A percentile compares a stretch with the other conserved stretches of the same genome.
Evolutionary conservation across 768 basidiomycete species (phyloP).

Genomic region (Boletus speciosus): DNA sequence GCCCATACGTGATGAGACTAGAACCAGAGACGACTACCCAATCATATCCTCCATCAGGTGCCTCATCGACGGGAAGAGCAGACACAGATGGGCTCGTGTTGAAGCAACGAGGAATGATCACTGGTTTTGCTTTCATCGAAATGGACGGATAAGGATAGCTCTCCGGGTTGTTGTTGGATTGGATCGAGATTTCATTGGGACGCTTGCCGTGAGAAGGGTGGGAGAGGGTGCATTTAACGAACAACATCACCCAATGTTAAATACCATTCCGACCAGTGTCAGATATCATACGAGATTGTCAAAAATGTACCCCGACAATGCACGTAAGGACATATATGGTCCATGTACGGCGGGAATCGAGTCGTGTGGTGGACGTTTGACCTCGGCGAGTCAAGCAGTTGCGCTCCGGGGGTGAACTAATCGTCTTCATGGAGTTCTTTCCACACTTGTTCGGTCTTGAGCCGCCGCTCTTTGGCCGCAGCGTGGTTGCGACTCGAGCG

Average conservation of each 20-base stretch:
- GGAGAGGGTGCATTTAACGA: not conserved
- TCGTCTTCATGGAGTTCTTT: slow-evolving; percentile 57
- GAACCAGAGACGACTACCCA: slow-evolving; percentile 33
- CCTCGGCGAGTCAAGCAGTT: not conserved
- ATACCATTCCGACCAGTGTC: not conserved
- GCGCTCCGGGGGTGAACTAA: slow-evolving; percentile 6
- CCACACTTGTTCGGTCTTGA: slow-evolving; percentile 56
- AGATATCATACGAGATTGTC: not conserved
- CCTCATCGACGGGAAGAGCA: slow-evolving; percentile 4
- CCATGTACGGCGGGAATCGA: not conserved
- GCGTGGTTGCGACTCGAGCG: slow-evolving; percentile 61
- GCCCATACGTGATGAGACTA: slow-evolving; percentile 24
- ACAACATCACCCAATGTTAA: not conserved
- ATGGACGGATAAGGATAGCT: not conserved
- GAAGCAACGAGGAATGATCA: not conserved
- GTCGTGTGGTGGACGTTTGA: not conserved
- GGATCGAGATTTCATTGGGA: not conserved
- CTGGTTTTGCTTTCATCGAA: not conserved
- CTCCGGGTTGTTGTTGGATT: not conserved
- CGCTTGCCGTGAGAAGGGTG: not conserved
- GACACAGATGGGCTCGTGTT: not conserved
- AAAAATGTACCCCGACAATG: not conserved
- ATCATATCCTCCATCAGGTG: slow-evolving; percentile 33
- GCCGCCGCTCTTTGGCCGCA: slow-evolving; percentile 52
- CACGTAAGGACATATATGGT: not conserved